Conservation (phyloP, 805 yeast genomes). For the Metschnikowia aberdeeniae region DNA sequence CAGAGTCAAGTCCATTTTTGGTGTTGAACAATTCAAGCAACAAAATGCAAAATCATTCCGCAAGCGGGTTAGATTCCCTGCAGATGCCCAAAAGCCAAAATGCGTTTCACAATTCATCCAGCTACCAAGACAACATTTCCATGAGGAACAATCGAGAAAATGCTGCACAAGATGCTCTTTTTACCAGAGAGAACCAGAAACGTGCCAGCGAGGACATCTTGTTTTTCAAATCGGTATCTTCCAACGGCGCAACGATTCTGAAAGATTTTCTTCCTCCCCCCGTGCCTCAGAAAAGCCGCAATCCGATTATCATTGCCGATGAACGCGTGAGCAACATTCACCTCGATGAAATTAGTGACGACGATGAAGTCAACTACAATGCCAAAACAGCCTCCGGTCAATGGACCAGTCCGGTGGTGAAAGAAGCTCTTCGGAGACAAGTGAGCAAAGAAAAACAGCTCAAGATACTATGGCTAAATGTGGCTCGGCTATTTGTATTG, state of each 20-base stretch:
- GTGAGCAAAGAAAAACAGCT: slow-evolving; percentile 38
- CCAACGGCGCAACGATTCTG: slow-evolving; percentile 9
- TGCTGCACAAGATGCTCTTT: background rate
- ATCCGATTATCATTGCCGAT: slow-evolving; percentile 11
- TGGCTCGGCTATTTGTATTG: slow-evolving; percentile 26
- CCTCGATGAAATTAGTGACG: slow-evolving; percentile 6
- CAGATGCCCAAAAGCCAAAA: background rate
- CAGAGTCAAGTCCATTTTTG: slow-evolving; percentile 4
- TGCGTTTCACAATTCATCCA: background rate
- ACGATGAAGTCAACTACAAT: background rate
- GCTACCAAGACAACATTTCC: background rate
- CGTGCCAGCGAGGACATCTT: slow-evolving; percentile 3
- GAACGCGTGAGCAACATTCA: background rate
- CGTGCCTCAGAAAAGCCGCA: slow-evolving; percentile 7
- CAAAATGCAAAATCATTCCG: slow-evolving; percentile 12
- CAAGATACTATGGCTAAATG: slow-evolving; percentile 26
- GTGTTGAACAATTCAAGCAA: slow-evolving; percentile 11
- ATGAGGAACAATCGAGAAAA: background rate
- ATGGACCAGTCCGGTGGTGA: slow-evolving; percentile 42
- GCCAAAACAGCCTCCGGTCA: slow-evolving; percentile 19
- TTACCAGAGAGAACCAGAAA: background rate
- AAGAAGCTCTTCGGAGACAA: slow-evolving; percentile 43
- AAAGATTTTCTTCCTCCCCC: slow-evolving; percentile 13
- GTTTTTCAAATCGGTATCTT: slow-evolving; percentile 6
- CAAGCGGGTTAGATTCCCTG: slow-evolving; percentile 7